Percentiles rank a stretch among this genome's conserved stretches.
These are phyloP conservation scores for Scedosporium aurantiacum DNA, from an alignment of 2,329 filamentous ascomycete genomes.

Conservation along the genomic window DNA sequence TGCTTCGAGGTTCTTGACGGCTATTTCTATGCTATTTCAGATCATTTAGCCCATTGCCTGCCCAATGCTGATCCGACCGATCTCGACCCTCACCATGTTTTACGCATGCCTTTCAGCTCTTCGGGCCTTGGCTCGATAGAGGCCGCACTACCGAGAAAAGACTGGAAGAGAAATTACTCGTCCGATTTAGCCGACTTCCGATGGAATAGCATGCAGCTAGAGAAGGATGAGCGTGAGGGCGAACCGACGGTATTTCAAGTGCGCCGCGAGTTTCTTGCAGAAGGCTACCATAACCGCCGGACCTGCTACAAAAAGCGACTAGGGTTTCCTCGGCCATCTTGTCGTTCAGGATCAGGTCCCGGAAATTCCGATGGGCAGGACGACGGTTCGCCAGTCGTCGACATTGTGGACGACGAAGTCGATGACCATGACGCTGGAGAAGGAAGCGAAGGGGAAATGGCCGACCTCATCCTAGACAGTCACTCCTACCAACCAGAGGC, in stretches of 20 bases:
- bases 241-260: conserved; percentile 53
- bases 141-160: conserved; percentile 26
- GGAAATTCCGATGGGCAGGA: background rate
- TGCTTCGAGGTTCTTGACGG: conserved; percentile 59
- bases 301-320: conserved; percentile 54
- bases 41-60: conserved; percentile 44
- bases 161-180: conserved; percentile 30
- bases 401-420: background rate
- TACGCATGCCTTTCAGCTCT: conserved; percentile 58
- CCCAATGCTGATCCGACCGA: conserved; percentile 37
- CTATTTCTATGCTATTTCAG: conserved; percentile 61
- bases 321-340: conserved; percentile 21
- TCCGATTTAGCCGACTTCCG: conserved; percentile 64
- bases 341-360: background rate
- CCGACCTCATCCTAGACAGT: background rate
- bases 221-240: conserved; percentile 47
- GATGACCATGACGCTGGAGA: background rate
- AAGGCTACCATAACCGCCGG: conserved; percentile 45
- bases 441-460: too few species aligned
- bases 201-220: conserved; percentile 57
- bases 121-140: conserved; percentile 31
- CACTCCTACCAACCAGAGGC: background rate
- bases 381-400: background rate
- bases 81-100: conserved; percentile 46
- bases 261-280: conserved; percentile 52